Evolutionary conservation across 805 yeast genomes (phyloP), one percentile per base, ranked within the genome.

Genomic region (Yamadazyma phyllophila): DNA sequence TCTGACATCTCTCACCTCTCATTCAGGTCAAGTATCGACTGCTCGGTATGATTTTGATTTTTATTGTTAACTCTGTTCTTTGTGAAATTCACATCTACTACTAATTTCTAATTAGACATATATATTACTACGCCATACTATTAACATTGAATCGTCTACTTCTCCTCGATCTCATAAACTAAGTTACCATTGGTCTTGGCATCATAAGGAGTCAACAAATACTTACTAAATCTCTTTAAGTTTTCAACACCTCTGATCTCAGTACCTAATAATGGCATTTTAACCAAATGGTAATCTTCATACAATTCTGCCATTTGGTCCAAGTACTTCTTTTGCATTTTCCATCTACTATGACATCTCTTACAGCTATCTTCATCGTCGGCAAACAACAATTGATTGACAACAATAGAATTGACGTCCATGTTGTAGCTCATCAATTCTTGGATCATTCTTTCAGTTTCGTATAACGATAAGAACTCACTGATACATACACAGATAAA

Each of bases 381-480:
- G n/a, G 97, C 94, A 69, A 85, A 88, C 49, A 94, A 73, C 53
- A 94, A 77, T 69, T 94, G 99, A 71, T 94, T 94, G 44, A 95
- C 96, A 51, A 94, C 91, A 59, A 94, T 94, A 32, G 97, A 86
- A 67, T 90, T 92, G 51, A 95, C 96, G 66, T 94, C 99, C 85
- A 94, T 94, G 54, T 90, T 87, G 69, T 88, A 94, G 44, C 92
- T 82, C 69, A 90, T 85, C 64, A 94, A 80, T 65, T 94, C 99
- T 72, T 94, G 99, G 55, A 94, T 88, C 83, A 94, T 81, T 71
- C 99, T 83, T 71, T 94, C 99, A 14, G 98, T 92, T 69, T 94
- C 99, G 67, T 94, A 94, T 39, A 94, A 74, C 1, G 98, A 91
- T 61, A 94, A 76, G 69, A 94, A 94, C 71, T 94, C 99, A 40